Conservation (phyloP, 2,329 filamentous ascomycete genomes). For the Xylariaceae sp. region DNA sequence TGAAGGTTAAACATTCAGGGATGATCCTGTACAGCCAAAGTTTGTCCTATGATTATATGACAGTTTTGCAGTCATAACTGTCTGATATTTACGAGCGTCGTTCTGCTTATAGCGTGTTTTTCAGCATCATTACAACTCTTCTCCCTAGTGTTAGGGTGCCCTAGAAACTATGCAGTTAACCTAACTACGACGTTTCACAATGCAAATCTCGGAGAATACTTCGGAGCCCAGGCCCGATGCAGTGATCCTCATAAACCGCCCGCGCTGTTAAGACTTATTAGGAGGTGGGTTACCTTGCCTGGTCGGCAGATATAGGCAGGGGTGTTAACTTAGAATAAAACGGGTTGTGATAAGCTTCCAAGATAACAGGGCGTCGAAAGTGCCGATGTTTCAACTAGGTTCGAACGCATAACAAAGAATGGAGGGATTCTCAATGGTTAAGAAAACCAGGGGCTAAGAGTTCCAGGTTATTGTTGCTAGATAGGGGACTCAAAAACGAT, state of each 20-base stretch:
- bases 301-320: constrained; percentile 16
- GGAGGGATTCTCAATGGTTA: too few relatives aligned
- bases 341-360: neutral
- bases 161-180: constrained; percentile 16
- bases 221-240: constrained; percentile 30
- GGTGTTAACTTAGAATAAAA: constrained; percentile 6
- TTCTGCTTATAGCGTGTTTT: too few relatives aligned
- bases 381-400: too few relatives aligned
- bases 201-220: constrained; percentile 36
- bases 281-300: constrained; percentile 2
- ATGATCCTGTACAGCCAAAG: too few relatives aligned
- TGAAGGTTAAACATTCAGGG: too few relatives aligned
- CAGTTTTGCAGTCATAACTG: neutral
- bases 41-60: constrained; percentile 5
- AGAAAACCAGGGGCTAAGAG: too few relatives aligned
- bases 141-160: neutral
- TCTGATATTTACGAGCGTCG: too few relatives aligned
- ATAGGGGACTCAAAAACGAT: too few relatives aligned
- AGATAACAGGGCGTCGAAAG: neutral
- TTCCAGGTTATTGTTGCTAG: too few relatives aligned
- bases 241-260: constrained; percentile 27
- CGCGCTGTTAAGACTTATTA: constrained; percentile 18
- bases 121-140: constrained; percentile 1
- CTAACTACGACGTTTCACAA: constrained; percentile 8
- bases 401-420: too few relatives aligned